A percentile compares a stretch with the other conserved stretches of the same genome.
These are phyloP conservation scores for Fraxinus nigra DNA, from an alignment of 305 asterid genomes.

Conservation along the genomic window DNA sequence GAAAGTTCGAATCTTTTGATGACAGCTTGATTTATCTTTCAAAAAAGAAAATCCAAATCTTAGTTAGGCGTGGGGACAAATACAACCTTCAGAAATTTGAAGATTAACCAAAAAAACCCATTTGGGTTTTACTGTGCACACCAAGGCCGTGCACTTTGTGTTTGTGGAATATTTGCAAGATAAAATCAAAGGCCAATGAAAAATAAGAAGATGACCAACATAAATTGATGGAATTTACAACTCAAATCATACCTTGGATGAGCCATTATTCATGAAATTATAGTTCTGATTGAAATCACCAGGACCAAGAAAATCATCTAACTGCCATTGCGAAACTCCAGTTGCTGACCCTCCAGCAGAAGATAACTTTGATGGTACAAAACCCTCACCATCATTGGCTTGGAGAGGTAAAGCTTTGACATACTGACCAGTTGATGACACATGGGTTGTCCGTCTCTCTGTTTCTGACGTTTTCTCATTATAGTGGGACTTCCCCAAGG, in stretches of 20 bases:
- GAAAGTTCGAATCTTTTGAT: not conserved
- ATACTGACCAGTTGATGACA: constrained; percentile 35
- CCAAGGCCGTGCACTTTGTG: not conserved
- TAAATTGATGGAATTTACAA: not conserved
- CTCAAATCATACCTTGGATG: constrained; percentile 64
- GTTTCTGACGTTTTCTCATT: constrained; percentile 35
- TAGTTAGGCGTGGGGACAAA: no score
- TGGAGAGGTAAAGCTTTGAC: constrained; percentile 36
- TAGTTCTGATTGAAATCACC: constrained; percentile 50
- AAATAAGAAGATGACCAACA: not conserved
- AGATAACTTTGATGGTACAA: constrained; percentile 36
- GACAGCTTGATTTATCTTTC: not conserved
- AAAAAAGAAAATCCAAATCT: not conserved
- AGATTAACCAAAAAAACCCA: no score
- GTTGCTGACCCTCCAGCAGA: constrained; percentile 56
- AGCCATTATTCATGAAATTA: constrained; percentile 49
- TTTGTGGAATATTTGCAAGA: not conserved
- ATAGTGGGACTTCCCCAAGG: constrained; percentile 39
- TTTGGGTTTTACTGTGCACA: not conserved
- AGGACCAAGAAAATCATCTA: constrained; percentile 71
- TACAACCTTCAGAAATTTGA: no score
- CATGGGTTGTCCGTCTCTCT: constrained; percentile 16
- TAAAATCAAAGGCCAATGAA: not conserved
- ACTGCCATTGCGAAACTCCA: constrained; percentile 64
- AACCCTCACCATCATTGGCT: constrained; percentile 29